Base-by-base conservation (phyloP, 1,139 yeast genomes). In the Meyerozyma elateridarum region DNA sequence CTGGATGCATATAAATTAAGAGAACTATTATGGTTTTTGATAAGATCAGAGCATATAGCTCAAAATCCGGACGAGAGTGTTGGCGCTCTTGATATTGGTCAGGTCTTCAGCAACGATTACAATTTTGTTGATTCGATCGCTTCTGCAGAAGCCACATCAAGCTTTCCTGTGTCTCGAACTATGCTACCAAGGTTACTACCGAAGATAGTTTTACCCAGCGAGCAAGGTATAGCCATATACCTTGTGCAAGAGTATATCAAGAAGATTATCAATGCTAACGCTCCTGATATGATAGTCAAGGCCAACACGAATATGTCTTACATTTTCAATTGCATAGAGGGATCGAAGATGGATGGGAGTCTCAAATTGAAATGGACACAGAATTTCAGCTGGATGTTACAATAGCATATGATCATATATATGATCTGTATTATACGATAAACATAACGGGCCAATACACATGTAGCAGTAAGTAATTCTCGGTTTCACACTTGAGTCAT, bases 1-100 rank as follows among this genome's bases (percentile, higher is more conserved):
- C 27, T 24, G 42, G 66, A 60, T 33, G 47, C 67, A 2, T 41
- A 40, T 19, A 58, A 57, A 37, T 41, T 64, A 15, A 48, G 70
- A 25, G 54, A 53, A 15, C 35, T 47, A 8, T 36, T 61, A 8
- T 64, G 70, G 69, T 46, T 50, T 25, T 39, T 61, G 15, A 54
- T 64, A 14, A 56, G 54, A 37, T 36, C 51, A 9, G 57, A 61
- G 28, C 50, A 56, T 38, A 22, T 45, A 8, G 37, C 40, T 12
- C 37, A 34, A 9, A 43, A 50, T 36, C 61, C 62, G 4, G 35
- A 44, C 5, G 40, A 36, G 31, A 33, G 40, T 8, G 20, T 30
- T 15, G 33, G 47, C 20, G 36, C 36, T 11, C 4, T 24, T n/a
- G 27, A 24, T 8, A 15, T 15, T 14, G 27, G 27, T 4, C 27